Conservation (phyloP, 1,139 yeast genomes). For the Sugiyamaella sp. region DNA sequence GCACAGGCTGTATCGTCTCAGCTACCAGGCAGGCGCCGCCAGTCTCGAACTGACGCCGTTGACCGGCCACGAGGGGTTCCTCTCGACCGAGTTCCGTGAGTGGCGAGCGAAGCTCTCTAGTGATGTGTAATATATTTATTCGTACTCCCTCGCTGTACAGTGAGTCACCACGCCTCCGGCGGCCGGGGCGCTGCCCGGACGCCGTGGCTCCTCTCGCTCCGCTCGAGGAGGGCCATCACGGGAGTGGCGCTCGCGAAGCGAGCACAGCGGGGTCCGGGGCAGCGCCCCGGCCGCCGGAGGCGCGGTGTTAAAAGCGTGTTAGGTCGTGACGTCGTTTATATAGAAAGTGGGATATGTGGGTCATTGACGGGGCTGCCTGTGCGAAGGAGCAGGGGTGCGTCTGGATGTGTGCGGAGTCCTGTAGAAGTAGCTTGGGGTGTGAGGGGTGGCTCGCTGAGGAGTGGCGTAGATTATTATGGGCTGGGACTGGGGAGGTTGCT, state of each 20-base stretch:
- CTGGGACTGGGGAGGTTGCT: background rate
- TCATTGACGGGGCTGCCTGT: too few species aligned
- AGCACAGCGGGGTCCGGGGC: background rate
- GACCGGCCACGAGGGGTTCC: constrained; percentile 43
- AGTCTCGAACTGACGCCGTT: constrained; percentile 49
- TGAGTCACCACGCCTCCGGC: background rate
- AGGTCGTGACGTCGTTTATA: too few species aligned
- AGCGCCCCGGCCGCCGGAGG: constrained; percentile 2
- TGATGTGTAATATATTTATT: background rate
- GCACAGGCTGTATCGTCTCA: constrained; percentile 50
- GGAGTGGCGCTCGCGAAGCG: background rate
- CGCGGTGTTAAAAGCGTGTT: too few species aligned
- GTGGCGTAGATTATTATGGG: background rate
- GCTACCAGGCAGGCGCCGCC: constrained; percentile 46
- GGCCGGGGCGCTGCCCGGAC: constrained; percentile 1
- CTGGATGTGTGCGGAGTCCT: background rate
- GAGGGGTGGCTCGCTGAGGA: background rate
- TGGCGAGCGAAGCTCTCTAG: constrained; percentile 52
- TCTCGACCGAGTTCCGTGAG: constrained; percentile 58
- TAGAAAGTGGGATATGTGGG: too few species aligned
- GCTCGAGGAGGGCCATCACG: background rate
- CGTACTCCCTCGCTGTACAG: too few species aligned
- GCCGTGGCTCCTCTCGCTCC: background rate
- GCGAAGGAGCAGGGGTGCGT: background rate
- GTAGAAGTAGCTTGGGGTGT: background rate